Evolutionary conservation across 495 filamentous ascomycete genomes (phyloP).

Genomic region (Tuber indicum): DNA sequence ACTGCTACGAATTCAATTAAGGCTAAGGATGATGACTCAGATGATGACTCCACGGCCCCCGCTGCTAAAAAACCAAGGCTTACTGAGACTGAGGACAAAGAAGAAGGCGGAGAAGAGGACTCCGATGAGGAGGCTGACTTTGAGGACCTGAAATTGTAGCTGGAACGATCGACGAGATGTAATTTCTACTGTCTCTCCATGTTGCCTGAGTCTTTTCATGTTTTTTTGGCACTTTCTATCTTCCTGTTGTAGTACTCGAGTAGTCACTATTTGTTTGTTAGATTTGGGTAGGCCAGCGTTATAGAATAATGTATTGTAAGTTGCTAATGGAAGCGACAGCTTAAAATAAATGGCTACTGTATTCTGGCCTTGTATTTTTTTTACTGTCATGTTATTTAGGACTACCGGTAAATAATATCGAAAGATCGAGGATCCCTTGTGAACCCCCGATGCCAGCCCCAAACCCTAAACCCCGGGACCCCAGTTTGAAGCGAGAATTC

Average conservation of each 20-base stretch:
- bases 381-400: background rate
- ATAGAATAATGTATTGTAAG: background rate
- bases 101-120: slow-evolving; percentile 44
- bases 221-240: background rate
- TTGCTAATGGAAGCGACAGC: background rate
- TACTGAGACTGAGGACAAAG: slow-evolving; percentile 46
- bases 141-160: slow-evolving; percentile 46
- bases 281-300: background rate
- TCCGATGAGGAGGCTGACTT: slow-evolving; percentile 58
- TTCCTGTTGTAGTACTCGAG: background rate
- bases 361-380: background rate
- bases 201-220: background rate
- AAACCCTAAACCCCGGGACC: slow-evolving; percentile 22
- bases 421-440: background rate
- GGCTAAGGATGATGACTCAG: slow-evolving; percentile 38
- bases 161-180: background rate
- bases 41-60: slow-evolving; percentile 46
- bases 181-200: background rate
- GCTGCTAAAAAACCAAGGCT: slow-evolving; percentile 54
- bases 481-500: slow-evolving; percentile 15
- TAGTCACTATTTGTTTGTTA: background rate
- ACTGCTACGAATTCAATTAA: slow-evolving; percentile 11
- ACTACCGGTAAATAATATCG: background rate
- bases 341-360: background rate
- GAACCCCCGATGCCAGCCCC: slow-evolving; percentile 9